Conservation (phyloP, 306 rosid genomes). For the Malus fusca region DNA sequence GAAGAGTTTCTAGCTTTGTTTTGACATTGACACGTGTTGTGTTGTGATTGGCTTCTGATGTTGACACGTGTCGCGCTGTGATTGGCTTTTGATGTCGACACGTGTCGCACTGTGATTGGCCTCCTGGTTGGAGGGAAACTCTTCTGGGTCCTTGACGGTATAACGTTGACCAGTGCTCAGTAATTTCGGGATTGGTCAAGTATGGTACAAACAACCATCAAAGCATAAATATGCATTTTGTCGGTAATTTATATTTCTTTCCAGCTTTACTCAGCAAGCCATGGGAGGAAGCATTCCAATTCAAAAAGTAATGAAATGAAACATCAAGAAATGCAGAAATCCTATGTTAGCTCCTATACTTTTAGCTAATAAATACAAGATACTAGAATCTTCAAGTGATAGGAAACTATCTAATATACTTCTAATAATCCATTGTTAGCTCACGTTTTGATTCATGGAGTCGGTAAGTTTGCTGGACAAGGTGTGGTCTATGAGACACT, state of each 20-base stretch:
- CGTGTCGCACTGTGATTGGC: too few species aligned
- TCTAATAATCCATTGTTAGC: not conserved
- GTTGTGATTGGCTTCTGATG: too few species aligned
- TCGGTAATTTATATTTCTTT: not conserved
- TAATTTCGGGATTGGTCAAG: too few species aligned
- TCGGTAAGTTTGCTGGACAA: slow-evolving; percentile 98
- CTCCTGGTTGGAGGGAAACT: too few species aligned
- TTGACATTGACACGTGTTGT: too few species aligned
- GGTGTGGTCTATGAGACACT: slow-evolving; percentile 94
- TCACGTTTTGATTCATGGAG: slow-evolving; percentile 72
- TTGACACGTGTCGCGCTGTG: too few species aligned
- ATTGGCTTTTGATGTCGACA: too few species aligned
- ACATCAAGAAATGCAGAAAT: not conserved
- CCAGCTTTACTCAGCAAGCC: not conserved
- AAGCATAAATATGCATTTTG: not conserved
- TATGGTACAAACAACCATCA: not conserved
- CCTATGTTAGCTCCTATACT: not conserved
- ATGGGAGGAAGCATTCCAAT: not conserved
- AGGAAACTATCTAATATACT: not conserved
- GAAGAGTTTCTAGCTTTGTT: too few species aligned
- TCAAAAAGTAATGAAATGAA: not conserved
- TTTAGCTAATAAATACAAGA: not conserved
- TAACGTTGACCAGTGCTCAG: too few species aligned
- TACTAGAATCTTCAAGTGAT: not conserved
- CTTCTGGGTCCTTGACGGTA: too few species aligned